phyloP scores from a whole-genome alignment of 495 filamentous ascomycete genomes.

The Acidomyces sp. region DNA sequence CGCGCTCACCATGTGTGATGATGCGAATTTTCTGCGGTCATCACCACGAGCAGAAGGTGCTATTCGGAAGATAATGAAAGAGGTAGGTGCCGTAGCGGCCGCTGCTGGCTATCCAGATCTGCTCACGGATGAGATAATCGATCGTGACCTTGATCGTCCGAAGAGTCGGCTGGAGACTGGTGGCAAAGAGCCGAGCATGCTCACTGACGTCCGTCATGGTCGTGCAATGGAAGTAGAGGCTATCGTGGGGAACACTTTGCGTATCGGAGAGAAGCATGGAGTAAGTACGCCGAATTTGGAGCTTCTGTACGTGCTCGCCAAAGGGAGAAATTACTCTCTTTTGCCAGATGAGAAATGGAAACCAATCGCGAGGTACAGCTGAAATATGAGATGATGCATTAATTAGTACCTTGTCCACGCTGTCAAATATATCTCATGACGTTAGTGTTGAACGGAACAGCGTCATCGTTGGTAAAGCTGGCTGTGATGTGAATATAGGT shows the following conservation, averaged over 20 bases:
- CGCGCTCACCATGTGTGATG: slow-evolving; percentile 36
- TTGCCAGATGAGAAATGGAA: slow-evolving; percentile 32
- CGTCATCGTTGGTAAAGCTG: no score
- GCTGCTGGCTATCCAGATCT: slow-evolving; percentile 32
- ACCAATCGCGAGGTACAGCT: slow-evolving; percentile 13
- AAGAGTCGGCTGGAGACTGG: slow-evolving; percentile 25
- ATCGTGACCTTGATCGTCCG: slow-evolving; percentile 31
- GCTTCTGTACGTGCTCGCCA: slow-evolving; percentile 24
- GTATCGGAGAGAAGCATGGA: slow-evolving; percentile 32
- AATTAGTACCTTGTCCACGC: no score
- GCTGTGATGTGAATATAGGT: no score
- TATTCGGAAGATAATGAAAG: slow-evolving; percentile 36
- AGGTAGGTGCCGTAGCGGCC: slow-evolving; percentile 36
- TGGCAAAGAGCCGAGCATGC: slow-evolving; percentile 37
- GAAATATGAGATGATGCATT: no score
- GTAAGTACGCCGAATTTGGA: slow-evolving; percentile 34
- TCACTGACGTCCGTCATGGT: slow-evolving; percentile 33
- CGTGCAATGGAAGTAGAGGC: slow-evolving; percentile 39
- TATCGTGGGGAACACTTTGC: slow-evolving; percentile 39
- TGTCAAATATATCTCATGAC: no score
- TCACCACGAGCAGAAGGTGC: slow-evolving; percentile 23
- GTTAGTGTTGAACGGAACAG: no score
- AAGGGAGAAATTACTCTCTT: slow-evolving; percentile 21
- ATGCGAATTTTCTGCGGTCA: slow-evolving; percentile 34
- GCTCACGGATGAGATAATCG: slow-evolving; percentile 31